Evolutionary conservation across 176 grass and related monocot genomes (phyloP).

Genomic region (Urochloa ruziziensis): DNA sequence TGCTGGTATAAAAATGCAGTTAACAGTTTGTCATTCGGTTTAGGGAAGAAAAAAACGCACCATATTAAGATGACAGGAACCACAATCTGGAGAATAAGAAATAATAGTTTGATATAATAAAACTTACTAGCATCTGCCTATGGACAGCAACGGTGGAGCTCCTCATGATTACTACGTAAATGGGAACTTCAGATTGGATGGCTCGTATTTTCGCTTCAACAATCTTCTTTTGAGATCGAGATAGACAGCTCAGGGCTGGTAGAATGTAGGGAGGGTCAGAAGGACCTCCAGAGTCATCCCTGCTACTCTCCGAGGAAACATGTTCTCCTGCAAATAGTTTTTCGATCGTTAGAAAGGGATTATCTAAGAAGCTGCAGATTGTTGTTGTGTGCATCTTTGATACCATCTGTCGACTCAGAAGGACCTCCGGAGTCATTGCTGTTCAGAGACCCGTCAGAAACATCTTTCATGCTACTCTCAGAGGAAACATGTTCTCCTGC

Average conservation of each 20-base stretch:
- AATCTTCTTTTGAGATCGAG: conserved; percentile 1
- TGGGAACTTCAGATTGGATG: not conserved
- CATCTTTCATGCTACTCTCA: not conserved
- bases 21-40: too few species aligned
- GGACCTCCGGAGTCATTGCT: not conserved
- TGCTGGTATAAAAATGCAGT: too few species aligned
- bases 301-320: not conserved
- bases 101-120: not conserved
- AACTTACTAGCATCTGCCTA: not conserved
- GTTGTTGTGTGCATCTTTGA: not conserved
- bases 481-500: not conserved
- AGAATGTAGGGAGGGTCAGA: not conserved
- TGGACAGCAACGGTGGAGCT: not conserved
- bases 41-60: too few species aligned
- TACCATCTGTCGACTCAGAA: not conserved
- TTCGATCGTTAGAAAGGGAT: not conserved
- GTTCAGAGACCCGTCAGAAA: not conserved
- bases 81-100: not conserved
- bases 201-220: not conserved
- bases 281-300: not conserved
- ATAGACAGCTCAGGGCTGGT: not conserved
- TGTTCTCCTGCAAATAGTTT: not conserved
- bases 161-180: conserved; percentile 9
- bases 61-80: not conserved
- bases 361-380: not conserved